These are phyloP conservation scores for Pythium brachiatum DNA, from an alignment of 352 stramenopile species.

Conservation along the genomic window DNA sequence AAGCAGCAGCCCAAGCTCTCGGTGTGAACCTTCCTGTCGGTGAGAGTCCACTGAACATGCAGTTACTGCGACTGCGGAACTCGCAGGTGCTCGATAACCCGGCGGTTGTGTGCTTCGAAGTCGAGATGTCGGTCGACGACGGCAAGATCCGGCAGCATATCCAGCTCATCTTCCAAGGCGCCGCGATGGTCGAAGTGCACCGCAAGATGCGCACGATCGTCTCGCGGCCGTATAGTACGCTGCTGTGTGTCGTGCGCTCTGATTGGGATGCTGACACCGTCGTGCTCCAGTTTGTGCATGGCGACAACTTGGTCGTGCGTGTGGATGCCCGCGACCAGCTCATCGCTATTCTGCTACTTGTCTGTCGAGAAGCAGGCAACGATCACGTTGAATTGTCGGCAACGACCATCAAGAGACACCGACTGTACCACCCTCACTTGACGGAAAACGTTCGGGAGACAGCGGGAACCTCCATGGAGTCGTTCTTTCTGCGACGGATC, in stretches of 20 bases:
- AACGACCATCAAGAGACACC: constrained; percentile 44
- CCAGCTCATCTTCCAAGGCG: constrained; percentile 64
- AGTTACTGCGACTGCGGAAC: constrained; percentile 60
- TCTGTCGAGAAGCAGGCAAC: constrained; percentile 55
- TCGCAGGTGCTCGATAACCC: constrained; percentile 52
- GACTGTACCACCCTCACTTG: constrained; percentile 61
- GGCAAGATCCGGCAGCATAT: constrained; percentile 46
- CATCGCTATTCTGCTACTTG: constrained; percentile 58
- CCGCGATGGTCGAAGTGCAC: constrained; percentile 60
- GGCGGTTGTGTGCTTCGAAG: constrained; percentile 64
- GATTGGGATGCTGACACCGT: constrained; percentile 57
- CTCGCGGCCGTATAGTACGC: constrained; percentile 46
- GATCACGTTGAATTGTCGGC: constrained; percentile 46
- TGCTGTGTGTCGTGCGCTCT: constrained; percentile 49
- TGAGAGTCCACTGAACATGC: constrained; percentile 39
- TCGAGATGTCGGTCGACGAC: constrained; percentile 44
- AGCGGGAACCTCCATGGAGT: constrained; percentile 36
- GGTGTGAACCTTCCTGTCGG: constrained; percentile 41
- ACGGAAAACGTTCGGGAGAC: constrained; percentile 27
- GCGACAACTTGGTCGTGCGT: constrained; percentile 51
- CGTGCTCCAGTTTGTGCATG: constrained; percentile 62
- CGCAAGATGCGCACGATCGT: constrained; percentile 56
- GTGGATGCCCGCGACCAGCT: constrained; percentile 61
- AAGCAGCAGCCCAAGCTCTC: constrained; percentile 38
- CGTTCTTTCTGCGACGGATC: constrained; percentile 57